These are phyloP conservation scores for Rauvolfia tetraphylla DNA, from an alignment of 257 asterid species.

Conservation along the genomic window DNA sequence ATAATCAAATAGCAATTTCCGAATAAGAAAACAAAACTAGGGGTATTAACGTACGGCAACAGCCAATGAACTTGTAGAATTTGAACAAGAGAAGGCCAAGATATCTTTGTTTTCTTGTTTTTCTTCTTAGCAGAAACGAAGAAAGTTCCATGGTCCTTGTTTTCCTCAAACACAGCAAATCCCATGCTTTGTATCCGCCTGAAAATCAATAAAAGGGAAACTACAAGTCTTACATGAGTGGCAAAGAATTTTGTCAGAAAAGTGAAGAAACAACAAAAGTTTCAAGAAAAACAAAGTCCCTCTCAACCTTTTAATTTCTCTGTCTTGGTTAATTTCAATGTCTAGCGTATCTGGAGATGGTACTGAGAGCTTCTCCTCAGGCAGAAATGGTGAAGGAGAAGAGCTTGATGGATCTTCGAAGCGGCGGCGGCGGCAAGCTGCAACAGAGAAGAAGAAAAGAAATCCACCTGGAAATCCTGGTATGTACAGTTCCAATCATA, in stretches of 20 bases:
- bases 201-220: slow-evolving; percentile 1
- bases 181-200: slow-evolving; percentile 6
- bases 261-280: neutral
- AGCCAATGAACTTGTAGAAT: no score
- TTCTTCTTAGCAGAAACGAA: no score
- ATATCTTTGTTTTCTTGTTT: no score
- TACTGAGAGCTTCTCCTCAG: no score
- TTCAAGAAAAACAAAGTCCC: neutral
- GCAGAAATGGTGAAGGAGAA: neutral
- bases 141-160: neutral
- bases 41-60: no score
- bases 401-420: neutral
- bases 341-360: no score
- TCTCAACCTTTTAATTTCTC: no score
- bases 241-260: neutral
- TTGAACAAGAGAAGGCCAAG: no score
- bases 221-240: neutral
- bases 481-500: neutral
- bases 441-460: slow-evolving; percentile 29
- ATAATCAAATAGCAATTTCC: no score
- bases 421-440: neutral
- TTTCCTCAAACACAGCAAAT: neutral
- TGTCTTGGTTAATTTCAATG: no score
- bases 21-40: no score
- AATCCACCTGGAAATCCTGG: slow-evolving; percentile 37